Evolutionary conservation across 352 stramenopile species (phyloP).

Genomic region (Paralagenidium karlingii): DNA sequence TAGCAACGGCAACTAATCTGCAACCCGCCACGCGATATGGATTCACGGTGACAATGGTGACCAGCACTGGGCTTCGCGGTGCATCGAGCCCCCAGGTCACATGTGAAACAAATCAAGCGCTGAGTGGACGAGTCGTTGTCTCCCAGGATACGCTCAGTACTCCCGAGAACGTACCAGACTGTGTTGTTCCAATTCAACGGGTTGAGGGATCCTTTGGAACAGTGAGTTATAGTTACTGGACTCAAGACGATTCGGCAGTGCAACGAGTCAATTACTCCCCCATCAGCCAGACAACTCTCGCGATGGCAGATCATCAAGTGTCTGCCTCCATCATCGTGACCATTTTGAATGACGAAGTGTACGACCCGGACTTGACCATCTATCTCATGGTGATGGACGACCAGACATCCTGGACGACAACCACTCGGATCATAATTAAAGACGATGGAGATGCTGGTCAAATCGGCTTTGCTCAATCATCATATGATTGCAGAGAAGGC

Average conservation of each 20-base stretch:
- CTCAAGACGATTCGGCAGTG: conserved; percentile 14
- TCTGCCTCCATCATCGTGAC: conserved; percentile 11
- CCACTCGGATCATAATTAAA: conserved; percentile 17
- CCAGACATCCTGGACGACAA: conserved; percentile 5
- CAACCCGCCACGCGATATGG: conserved; percentile 22
- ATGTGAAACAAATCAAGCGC: conserved; percentile 19
- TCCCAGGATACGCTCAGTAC: conserved; percentile 7
- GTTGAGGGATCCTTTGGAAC: conserved; percentile 38
- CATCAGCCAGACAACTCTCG: no score
- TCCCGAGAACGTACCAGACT: conserved; percentile 12
- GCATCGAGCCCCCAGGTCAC: conserved; percentile 5
- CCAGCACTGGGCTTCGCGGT: conserved; percentile 19
- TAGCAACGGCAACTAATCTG: conserved; percentile 8
- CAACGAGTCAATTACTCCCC: conserved; percentile 19
- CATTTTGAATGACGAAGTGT: conserved; percentile 28
- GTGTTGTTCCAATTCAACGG: conserved; percentile 19
- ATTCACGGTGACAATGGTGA: conserved; percentile 14
- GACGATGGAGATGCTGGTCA: conserved; percentile 45
- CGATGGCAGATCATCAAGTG: no score
- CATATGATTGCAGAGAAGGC: conserved; percentile 17
- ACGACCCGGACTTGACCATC: conserved; percentile 29
- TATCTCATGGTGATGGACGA: conserved; percentile 19
- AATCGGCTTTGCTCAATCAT: conserved; percentile 18
- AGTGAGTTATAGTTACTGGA: conserved; percentile 19
- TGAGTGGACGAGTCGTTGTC: conserved; percentile 16